Percentiles rank a stretch among this genome's conserved stretches.
Conservation (phyloP, 331 rosid genomes). For the Malus hybrid region DNA sequence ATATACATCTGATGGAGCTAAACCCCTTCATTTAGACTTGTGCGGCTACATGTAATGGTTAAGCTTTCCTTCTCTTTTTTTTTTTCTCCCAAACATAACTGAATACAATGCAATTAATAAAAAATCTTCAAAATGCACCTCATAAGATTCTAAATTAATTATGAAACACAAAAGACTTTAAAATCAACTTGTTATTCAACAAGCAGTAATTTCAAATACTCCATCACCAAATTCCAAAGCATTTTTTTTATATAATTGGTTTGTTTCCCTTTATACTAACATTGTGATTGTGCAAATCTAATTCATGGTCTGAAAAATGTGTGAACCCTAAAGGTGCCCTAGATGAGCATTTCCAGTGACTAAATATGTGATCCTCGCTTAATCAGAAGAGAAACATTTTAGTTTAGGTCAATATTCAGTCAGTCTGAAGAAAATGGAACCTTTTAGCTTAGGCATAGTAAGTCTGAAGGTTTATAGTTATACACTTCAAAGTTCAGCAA, state of each 20-base stretch:
- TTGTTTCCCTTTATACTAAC: background rate
- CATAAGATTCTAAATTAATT: background rate
- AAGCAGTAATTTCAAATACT: background rate
- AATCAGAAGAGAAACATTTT: background rate
- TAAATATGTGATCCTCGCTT: background rate
- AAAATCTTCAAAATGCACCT: background rate
- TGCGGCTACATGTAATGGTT: background rate
- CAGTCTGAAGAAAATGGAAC: background rate
- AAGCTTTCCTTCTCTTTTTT: background rate
- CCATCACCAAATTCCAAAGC: background rate
- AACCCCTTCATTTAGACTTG: background rate
- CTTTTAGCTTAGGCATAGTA: background rate
- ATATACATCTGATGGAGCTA: background rate
- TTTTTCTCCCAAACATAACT: background rate
- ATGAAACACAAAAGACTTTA: background rate
- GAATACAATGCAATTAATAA: background rate
- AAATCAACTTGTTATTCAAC: background rate
- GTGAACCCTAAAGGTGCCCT: background rate
- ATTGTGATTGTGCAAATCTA: background rate
- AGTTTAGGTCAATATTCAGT: background rate
- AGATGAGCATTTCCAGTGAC: background rate
- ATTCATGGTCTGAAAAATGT: background rate
- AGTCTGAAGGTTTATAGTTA: background rate
- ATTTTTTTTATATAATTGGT: background rate
- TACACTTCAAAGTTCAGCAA: background rate